Conservation (phyloP, 257 asterid species). For the Solanum pinnatisectum region DNA sequence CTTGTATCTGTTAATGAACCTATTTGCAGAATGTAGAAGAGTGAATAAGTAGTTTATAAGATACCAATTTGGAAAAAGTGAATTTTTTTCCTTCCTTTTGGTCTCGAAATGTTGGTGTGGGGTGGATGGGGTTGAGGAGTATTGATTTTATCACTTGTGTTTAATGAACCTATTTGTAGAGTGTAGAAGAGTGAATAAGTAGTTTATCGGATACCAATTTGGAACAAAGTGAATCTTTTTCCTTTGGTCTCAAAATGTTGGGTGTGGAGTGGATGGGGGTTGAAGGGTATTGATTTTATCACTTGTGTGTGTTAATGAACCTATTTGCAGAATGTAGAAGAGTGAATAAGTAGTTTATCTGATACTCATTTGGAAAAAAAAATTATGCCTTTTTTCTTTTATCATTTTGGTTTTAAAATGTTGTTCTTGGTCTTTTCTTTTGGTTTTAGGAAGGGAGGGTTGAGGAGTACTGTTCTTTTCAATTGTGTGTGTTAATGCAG, state of each 20-base stretch:
- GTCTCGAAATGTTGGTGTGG: not conserved
- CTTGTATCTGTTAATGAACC: not conserved
- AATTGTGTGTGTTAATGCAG: not conserved
- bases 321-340: constrained; percentile 8
- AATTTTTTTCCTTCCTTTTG: not conserved
- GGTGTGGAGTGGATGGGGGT: not conserved
- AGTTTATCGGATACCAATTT: not conserved
- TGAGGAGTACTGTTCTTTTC: not conserved
- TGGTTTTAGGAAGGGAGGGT: not conserved
- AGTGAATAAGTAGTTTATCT: not conserved
- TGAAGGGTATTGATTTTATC: not conserved
- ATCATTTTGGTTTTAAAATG: not conserved
- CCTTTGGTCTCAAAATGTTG: too few species aligned
- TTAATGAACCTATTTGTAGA: not conserved
- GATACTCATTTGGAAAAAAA: not conserved
- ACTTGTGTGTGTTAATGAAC: not conserved
- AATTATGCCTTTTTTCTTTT: not conserved
- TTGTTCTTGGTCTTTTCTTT: not conserved
- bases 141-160: not conserved
- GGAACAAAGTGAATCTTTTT: not conserved
- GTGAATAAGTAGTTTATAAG: not conserved
- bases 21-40: constrained; percentile 8
- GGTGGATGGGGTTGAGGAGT: not conserved
- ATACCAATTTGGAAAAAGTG: not conserved
- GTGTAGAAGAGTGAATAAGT: not conserved